Evolutionary conservation across 768 basidiomycete genomes (phyloP).

Genomic region (Mycena crocata): DNA sequence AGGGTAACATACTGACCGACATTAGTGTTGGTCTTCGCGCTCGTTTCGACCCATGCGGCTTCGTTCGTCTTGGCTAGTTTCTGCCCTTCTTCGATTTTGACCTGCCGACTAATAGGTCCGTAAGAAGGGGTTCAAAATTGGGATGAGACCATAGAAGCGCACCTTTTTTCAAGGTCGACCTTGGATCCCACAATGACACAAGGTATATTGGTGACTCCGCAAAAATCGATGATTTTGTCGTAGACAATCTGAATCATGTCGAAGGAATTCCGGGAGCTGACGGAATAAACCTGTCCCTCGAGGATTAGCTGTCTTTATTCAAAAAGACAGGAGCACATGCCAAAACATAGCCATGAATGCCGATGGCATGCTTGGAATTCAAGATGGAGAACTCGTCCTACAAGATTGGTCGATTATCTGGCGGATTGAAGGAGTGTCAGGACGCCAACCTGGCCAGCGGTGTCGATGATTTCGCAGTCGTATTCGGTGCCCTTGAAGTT

Average conservation of each 20-base stretch:
- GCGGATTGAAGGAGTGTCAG: conserved; percentile 4
- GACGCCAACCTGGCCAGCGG: conserved; percentile 88
- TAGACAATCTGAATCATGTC: conserved; percentile 95
- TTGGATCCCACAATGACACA: conserved; percentile 97
- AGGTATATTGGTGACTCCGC: conserved; percentile 86
- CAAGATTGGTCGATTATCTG: background rate
- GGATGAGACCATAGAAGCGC: conserved; percentile 37
- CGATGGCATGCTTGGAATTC: conserved; percentile 94
- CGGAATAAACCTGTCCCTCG: conserved; percentile 73
- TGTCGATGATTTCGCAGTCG: conserved; percentile 98
- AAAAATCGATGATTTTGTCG: conserved; percentile 93
- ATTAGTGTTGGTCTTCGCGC: conserved; percentile 89
- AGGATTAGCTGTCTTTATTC: background rate
- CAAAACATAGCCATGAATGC: conserved; percentile 96
- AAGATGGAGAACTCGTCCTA: conserved; percentile 97
- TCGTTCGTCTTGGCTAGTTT: conserved; percentile 77
- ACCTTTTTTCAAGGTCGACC: conserved; percentile 85
- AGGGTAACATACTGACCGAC: conserved; percentile 72
- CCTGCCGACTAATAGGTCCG: conserved; percentile 68
- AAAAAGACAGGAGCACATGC: conserved; percentile 41
- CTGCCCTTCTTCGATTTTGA: conserved; percentile 77
- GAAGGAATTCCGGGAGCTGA: conserved; percentile 90
- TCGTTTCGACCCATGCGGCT: conserved; percentile 91
- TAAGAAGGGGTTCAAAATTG: conserved; percentile 43
- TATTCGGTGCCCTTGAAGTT: conserved; percentile 92